A percentile compares a stretch with the other conserved stretches of the same genome.
Evolutionary conservation across 2,329 filamentous ascomycete species (phyloP).

Genomic region (Cladosporium phlei): DNA sequence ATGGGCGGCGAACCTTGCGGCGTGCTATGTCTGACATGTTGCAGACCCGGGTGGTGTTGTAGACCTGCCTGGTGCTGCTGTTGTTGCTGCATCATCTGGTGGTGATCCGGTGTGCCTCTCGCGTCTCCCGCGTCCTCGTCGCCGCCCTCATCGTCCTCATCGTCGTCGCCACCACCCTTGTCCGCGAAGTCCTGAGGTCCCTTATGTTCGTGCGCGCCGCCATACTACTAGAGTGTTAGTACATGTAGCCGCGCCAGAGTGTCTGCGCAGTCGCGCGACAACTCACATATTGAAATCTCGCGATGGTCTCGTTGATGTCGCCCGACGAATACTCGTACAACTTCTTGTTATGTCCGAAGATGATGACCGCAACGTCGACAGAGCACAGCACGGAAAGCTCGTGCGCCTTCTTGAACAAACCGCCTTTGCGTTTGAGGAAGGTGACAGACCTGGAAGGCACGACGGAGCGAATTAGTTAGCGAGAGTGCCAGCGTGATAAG

Average conservation of each 20-base stretch:
- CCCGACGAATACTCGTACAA: conserved; percentile 94
- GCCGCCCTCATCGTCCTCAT: conserved; percentile 70
- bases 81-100: conserved; percentile 43
- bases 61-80: conserved; percentile 28
- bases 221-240: conserved; percentile 60
- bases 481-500: conserved; percentile 8
- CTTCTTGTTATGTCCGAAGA: conserved; percentile 98
- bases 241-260: neutral
- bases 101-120: conserved; percentile 63
- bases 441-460: conserved; percentile 45
- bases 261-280: conserved; percentile 14
- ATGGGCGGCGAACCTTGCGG: conserved; percentile 87
- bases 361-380: conserved; percentile 96
- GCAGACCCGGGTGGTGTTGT: conserved; percentile 58
- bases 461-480: too few species aligned
- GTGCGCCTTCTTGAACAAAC: conserved; percentile 98
- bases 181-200: conserved; percentile 88
- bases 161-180: conserved; percentile 62
- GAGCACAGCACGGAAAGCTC: conserved; percentile 97
- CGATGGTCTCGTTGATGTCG: conserved; percentile 87
- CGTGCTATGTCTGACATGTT: conserved; percentile 75
- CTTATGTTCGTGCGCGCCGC: conserved; percentile 91
- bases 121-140: conserved; percentile 54
- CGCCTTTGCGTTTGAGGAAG: conserved; percentile 97
- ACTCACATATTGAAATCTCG: conserved; percentile 85